A percentile compares a stretch with the other conserved stretches of the same genome.
Conservation (phyloP, 805 yeast species). For the Cyberlindnera bimundalis region DNA sequence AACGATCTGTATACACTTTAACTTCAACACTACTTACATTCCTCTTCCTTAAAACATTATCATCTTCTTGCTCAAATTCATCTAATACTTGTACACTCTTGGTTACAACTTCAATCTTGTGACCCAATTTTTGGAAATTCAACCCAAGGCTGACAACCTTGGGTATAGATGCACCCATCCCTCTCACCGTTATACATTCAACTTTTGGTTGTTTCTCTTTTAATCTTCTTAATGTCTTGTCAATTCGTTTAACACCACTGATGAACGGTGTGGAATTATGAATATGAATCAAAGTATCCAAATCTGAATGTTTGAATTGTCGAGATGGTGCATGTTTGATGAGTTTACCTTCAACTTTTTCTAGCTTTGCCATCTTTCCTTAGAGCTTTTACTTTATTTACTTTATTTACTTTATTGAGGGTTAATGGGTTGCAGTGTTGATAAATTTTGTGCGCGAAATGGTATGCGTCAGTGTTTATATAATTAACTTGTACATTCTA, state of each 20-base stretch:
- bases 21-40: conserved; percentile 42
- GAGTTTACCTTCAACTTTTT: conserved; percentile 32
- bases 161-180: conserved; percentile 73
- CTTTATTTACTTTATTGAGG: no score
- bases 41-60: conserved; percentile 33
- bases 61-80: conserved; percentile 45
- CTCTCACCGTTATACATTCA: conserved; percentile 53
- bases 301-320: conserved; percentile 39
- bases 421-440: no score
- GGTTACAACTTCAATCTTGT: conserved; percentile 58
- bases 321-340: conserved; percentile 56
- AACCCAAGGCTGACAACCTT: conserved; percentile 61
- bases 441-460: no score
- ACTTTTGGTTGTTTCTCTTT: conserved; percentile 40
- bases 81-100: conserved; percentile 68
- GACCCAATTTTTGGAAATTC: conserved; percentile 50
- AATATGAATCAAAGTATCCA: conserved; percentile 50
- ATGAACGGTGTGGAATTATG: conserved; percentile 69
- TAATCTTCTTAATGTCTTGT: conserved; percentile 46
- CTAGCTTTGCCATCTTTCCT: background rate
- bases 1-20: conserved; percentile 7
- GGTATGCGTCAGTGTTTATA: no score
- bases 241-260: conserved; percentile 65
- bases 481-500: background rate
- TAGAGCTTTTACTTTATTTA: no score